Evolutionary conservation across 495 filamentous ascomycete genomes (phyloP).

Genomic region (Halenospora varia): DNA sequence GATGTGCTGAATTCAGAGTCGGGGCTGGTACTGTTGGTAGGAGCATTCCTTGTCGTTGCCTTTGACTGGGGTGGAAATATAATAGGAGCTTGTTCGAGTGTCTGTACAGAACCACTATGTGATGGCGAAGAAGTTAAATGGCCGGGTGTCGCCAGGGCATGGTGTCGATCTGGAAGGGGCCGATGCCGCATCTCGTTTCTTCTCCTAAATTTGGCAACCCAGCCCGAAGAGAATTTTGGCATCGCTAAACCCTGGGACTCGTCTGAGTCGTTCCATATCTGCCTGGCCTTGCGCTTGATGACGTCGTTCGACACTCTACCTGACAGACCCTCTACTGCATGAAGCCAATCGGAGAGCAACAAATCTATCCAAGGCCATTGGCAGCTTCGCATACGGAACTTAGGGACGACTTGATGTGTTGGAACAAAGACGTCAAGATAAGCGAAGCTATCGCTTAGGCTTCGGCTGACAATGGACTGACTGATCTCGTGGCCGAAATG

Average conservation of each 20-base stretch:
- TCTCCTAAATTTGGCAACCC: conserved; percentile 8
- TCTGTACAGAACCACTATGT: neutral
- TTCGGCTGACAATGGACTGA: conserved; percentile 12
- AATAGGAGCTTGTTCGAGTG: conserved; percentile 1
- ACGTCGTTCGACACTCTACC: conserved; percentile 7
- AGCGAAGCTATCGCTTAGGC: conserved; percentile 13
- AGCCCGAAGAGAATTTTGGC: conserved; percentile 14
- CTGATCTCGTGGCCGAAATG: conserved; percentile 12
- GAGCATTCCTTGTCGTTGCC: too few relatives aligned
- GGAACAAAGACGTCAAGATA: conserved; percentile 4
- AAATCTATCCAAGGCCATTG: conserved; percentile 12
- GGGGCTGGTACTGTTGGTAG: too few relatives aligned
- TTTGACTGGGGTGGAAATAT: too few relatives aligned
- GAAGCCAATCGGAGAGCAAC: conserved; percentile 7
- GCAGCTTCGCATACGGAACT: conserved; percentile 7
- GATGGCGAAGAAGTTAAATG: neutral
- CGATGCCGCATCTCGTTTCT: conserved; percentile 3
- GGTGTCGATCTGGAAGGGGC: neutral
- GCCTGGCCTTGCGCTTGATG: conserved; percentile 3
- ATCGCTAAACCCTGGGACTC: neutral
- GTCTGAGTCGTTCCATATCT: conserved; percentile 9
- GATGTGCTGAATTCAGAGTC: neutral
- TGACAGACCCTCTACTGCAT: neutral
- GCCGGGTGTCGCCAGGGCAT: neutral
- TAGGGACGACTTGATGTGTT: neutral